Conservation (phyloP, 257 asterid genomes). For the Nicotiana tomentosiformis region DNA sequence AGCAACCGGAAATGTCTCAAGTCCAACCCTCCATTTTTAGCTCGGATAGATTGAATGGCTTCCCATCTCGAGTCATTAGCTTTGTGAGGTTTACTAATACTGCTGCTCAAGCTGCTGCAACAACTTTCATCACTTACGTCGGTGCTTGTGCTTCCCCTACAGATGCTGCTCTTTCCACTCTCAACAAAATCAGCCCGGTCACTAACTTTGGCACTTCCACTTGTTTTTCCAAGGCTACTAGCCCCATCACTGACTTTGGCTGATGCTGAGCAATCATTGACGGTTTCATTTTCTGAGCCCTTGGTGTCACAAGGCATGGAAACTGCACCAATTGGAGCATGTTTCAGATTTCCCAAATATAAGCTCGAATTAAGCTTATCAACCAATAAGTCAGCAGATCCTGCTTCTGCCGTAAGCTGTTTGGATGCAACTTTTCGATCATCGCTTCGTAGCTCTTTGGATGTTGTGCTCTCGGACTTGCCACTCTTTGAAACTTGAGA, state of each 20-base stretch:
- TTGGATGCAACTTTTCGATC: neutral
- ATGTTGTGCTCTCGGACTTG: neutral
- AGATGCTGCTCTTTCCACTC: slow-evolving; percentile 4
- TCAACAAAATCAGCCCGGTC: neutral
- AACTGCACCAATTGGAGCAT: neutral
- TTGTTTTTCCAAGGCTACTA: neutral
- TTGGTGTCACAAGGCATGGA: neutral
- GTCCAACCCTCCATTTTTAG: neutral
- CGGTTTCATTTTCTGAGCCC: neutral
- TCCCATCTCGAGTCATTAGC: slow-evolving; percentile 8
- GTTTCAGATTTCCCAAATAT: slow-evolving; percentile 3
- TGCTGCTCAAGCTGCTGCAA: slow-evolving; percentile 1
- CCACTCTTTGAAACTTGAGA: neutral
- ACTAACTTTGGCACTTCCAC: slow-evolving; percentile 2
- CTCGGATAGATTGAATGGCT: slow-evolving; percentile 9
- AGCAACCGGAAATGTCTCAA: slow-evolving; percentile 10
- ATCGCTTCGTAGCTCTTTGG: neutral
- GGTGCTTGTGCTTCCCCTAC: slow-evolving; percentile 7
- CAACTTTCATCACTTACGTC: slow-evolving; percentile 4
- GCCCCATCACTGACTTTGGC: neutral
- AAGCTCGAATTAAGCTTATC: slow-evolving; percentile 5
- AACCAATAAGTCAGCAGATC: neutral
- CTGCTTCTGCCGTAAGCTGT: neutral
- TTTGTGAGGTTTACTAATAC: slow-evolving; percentile 1
- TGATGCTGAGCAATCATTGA: neutral